Percentiles rank a stretch among this genome's conserved stretches.
These are phyloP conservation scores for Candida michaelii DNA, from an alignment of 805 yeast species.

Conservation along the genomic window DNA sequence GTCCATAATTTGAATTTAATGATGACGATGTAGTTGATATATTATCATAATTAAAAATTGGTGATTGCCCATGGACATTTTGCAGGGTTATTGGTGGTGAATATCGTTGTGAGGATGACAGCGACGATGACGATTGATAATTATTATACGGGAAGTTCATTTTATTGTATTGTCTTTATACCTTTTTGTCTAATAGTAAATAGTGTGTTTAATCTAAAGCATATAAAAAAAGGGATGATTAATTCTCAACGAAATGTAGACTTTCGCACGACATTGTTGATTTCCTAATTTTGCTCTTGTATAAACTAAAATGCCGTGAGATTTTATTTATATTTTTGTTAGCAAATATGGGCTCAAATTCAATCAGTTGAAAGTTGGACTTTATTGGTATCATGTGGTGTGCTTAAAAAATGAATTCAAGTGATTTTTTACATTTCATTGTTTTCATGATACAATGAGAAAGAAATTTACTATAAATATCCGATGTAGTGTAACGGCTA, in stretches of 20 bases:
- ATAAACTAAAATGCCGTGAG: background rate
- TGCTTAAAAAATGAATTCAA: no score
- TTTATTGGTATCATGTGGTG: no score
- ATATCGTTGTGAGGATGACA: conserved; percentile 15
- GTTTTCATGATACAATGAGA: no score
- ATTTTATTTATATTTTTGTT: no score
- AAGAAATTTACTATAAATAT: conserved; percentile 8
- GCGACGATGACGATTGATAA: conserved; percentile 26
- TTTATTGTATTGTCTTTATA: conserved; percentile 1
- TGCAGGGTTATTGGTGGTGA: conserved; percentile 15
- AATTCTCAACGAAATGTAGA: conserved; percentile 2
- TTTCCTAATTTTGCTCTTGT: conserved; percentile 6
- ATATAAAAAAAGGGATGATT: conserved; percentile 8
- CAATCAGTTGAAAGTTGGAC: no score
- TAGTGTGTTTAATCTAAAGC: conserved; percentile 1
- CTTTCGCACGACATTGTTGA: background rate
- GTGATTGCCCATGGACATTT: conserved; percentile 22
- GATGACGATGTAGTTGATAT: conserved; percentile 17
- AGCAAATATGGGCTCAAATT: no score
- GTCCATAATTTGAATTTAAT: conserved; percentile 21
- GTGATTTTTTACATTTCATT: no score
- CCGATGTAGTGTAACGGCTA: conserved; percentile 56
- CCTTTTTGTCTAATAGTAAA: background rate
- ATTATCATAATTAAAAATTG: conserved; percentile 26
- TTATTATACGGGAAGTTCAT: conserved; percentile 32